Percentiles rank a stretch among this genome's conserved stretches.
These are phyloP conservation scores for Prunus padus DNA, from an alignment of 306 rosid genomes.

Conservation along the genomic window DNA sequence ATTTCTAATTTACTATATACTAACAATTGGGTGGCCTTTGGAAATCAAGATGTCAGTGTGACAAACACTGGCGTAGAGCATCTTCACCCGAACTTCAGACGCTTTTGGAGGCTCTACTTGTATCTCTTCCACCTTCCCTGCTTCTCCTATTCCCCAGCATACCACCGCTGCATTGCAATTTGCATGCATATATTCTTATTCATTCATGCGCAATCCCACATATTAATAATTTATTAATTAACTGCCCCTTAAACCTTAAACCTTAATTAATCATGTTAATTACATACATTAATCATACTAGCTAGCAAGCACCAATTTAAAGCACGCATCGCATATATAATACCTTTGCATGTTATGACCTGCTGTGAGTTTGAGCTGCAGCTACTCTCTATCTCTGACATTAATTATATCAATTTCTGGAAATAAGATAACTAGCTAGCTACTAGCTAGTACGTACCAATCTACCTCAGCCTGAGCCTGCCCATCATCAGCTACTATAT, in stretches of 20 bases:
- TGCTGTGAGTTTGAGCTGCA: not conserved
- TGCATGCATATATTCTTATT: not conserved
- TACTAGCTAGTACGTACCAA: too few species aligned
- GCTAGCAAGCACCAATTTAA: too few species aligned
- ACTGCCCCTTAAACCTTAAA: too few species aligned
- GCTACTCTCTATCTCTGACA: not conserved
- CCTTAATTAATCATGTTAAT: too few species aligned
- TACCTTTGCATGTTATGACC: not conserved
- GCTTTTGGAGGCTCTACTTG: conserved; percentile 52
- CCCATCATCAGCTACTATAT: too few species aligned
- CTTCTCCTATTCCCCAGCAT: conserved; percentile 48
- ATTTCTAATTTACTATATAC: not conserved
- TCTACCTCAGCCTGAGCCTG: too few species aligned
- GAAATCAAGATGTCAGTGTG: conserved; percentile 41
- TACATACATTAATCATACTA: too few species aligned
- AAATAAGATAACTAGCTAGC: too few species aligned
- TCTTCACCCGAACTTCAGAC: conserved; percentile 50
- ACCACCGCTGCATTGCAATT: conserved; percentile 41
- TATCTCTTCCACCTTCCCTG: conserved; percentile 50
- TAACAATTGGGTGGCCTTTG: conserved; percentile 39
- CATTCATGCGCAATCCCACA: too few species aligned
- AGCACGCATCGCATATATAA: too few species aligned
- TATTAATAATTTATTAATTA: too few species aligned
- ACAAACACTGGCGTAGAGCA: conserved; percentile 57
- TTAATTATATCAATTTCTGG: not conserved